A percentile compares a stretch with the other conserved stretches of the same genome.
Evolutionary conservation across 768 basidiomycete genomes (phyloP).

Genomic region (Psilocybe subaeruginosa): DNA sequence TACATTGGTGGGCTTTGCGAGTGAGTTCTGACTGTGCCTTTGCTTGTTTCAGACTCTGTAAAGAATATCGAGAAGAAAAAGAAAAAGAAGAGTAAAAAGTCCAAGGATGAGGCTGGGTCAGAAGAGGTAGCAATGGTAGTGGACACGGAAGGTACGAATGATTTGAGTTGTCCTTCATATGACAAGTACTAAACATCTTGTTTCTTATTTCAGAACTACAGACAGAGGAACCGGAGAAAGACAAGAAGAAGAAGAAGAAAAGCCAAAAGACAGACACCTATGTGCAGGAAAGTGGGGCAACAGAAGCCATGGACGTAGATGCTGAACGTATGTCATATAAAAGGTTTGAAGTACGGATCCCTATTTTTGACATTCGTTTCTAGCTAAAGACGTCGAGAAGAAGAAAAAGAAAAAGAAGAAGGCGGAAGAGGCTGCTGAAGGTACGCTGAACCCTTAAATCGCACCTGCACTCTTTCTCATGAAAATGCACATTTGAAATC

Average conservation of each 20-base stretch:
- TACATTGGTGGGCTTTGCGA: neutral
- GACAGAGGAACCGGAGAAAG: constrained; percentile 16
- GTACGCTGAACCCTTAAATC: constrained; percentile 10
- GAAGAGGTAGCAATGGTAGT: constrained; percentile 3
- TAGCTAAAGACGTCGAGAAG: constrained; percentile 27
- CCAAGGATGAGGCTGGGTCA: neutral
- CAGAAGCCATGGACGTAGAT: constrained; percentile 17
- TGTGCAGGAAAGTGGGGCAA: constrained; percentile 6
- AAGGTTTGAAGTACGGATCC: neutral
- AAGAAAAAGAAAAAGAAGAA: constrained; percentile 31
- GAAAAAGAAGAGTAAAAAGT: constrained; percentile 18
- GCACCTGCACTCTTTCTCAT: neutral
- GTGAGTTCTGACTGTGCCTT: neutral
- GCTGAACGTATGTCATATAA: constrained; percentile 21
- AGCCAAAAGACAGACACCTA: constrained; percentile 22
- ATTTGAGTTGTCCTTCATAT: neutral
- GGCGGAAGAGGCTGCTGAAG: constrained; percentile 24
- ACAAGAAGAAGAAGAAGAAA: constrained; percentile 26
- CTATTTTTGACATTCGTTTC: constrained; percentile 1
- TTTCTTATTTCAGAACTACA: constrained; percentile 1
- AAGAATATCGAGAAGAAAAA: constrained; percentile 18
- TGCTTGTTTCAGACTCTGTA: neutral
- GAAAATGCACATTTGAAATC: neutral
- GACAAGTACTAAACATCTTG: no score
- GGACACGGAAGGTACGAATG: neutral